phyloP scores from a whole-genome alignment of 164 flowering plant species.

The Taxillus chinensis region DNA sequence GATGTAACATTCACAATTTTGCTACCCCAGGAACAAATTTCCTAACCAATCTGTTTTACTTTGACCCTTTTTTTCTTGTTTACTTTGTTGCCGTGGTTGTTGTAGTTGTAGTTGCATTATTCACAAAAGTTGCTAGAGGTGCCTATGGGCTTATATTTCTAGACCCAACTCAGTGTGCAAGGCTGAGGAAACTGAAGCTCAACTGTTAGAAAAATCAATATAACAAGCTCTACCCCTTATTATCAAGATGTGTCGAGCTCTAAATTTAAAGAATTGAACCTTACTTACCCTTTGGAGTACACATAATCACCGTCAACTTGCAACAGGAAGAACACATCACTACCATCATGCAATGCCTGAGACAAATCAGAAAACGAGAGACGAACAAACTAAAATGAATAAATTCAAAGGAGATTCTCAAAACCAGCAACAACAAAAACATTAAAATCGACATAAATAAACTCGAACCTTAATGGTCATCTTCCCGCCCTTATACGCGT shows the following conservation, averaged over 20 bases:
- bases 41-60: too few relatives aligned
- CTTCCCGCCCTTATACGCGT: constrained; percentile 62
- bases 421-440: background rate
- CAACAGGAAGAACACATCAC: constrained; percentile 61
- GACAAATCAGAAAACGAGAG: constrained; percentile 6
- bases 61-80: too few relatives aligned
- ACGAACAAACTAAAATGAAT: background rate
- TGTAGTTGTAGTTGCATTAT: too few relatives aligned
- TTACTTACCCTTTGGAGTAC: constrained; percentile 62
- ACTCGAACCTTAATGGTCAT: constrained; percentile 61
- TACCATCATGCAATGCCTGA: constrained; percentile 90
- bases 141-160: too few relatives aligned
- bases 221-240: too few relatives aligned
- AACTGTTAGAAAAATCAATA: too few relatives aligned
- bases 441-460: background rate
- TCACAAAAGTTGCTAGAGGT: too few relatives aligned
- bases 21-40: too few relatives aligned
- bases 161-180: too few relatives aligned
- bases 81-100: too few relatives aligned
- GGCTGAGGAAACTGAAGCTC: too few relatives aligned
- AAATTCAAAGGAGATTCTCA: background rate
- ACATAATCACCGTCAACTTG: constrained; percentile 82
- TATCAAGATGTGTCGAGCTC: background rate
- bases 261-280: background rate
- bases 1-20: too few relatives aligned